Evolutionary conservation across 73 alveolate genomes (phyloP).

Genomic region (Paramecium pentaurelia): DNA sequence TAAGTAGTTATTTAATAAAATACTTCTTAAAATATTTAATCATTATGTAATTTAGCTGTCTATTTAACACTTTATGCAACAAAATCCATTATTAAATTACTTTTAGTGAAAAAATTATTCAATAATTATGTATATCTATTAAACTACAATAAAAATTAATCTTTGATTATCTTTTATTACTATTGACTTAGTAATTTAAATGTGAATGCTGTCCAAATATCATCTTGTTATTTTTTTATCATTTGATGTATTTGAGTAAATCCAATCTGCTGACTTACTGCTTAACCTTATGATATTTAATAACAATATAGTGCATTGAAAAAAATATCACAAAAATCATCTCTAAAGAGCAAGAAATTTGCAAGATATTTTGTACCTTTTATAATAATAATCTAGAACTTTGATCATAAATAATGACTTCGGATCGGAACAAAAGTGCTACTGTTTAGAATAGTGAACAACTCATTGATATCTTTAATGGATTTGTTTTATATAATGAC

Average conservation of each 20-base stretch:
- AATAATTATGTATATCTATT: background rate
- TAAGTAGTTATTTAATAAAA: background rate
- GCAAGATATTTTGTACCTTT: constrained; percentile 25
- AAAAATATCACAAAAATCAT: constrained; percentile 6
- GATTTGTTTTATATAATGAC: background rate
- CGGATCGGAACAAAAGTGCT: background rate
- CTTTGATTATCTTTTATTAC: background rate
- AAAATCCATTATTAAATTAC: constrained; percentile 14
- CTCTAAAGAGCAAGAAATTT: constrained; percentile 18
- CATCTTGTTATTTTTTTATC: constrained; percentile 10
- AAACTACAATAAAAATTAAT: background rate
- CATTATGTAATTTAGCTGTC: constrained; percentile 17
- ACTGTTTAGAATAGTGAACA: constrained; percentile 10
- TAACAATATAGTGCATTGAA: constrained; percentile 16
- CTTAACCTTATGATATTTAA: background rate
- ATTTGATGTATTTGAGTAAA: background rate
- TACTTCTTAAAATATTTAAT: constrained; percentile 37
- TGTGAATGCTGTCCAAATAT: constrained; percentile 29
- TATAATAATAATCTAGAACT: background rate
- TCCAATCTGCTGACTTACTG: constrained; percentile 10
- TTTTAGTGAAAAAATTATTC: background rate
- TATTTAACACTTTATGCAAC: constrained; percentile 9
- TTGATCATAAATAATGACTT: background rate
- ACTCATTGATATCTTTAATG: constrained; percentile 30
- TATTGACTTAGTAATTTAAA: background rate